Percentiles rank a stretch among this genome's conserved stretches.
These are phyloP conservation scores for Mucor plumbeus DNA, from an alignment of 371 early-diverging fungal genomes.

Conservation along the genomic window DNA sequence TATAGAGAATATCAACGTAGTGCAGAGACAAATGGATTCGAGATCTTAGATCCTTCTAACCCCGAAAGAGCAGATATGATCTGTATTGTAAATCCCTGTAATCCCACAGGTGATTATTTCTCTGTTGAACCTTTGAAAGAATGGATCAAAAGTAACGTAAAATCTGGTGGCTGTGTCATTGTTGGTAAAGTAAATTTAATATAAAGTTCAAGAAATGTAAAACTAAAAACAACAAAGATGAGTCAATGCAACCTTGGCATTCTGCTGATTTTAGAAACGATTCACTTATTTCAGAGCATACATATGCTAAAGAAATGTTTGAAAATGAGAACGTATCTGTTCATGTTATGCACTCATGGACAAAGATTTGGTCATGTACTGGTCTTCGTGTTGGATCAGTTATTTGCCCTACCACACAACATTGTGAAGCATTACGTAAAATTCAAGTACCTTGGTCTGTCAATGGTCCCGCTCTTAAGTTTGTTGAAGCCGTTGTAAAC, in stretches of 20 bases:
- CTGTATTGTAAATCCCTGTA: conserved; percentile 87
- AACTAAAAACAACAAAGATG: conserved; percentile 51
- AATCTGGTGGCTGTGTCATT: conserved; percentile 72
- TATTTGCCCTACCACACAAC: conserved; percentile 76
- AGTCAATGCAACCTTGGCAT: conserved; percentile 91
- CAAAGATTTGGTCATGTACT: conserved; percentile 91
- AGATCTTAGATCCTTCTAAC: conserved; percentile 62
- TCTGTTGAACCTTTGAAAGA: conserved; percentile 65
- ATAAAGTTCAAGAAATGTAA: not conserved
- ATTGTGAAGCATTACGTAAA: conserved; percentile 72
- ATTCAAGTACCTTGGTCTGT: conserved; percentile 91
- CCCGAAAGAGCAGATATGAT: conserved; percentile 63
- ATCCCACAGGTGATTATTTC: conserved; percentile 87
- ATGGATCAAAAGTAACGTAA: conserved; percentile 72
- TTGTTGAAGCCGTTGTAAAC: conserved; percentile 76
- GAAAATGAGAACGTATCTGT: conserved; percentile 68
- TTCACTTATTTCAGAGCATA: conserved; percentile 72
- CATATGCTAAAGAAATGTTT: conserved; percentile 62
- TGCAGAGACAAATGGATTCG: conserved; percentile 72
- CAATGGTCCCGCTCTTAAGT: conserved; percentile 80
- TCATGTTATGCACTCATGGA: conserved; percentile 90
- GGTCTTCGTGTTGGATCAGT: conserved; percentile 88
- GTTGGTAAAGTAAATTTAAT: conserved; percentile 53
- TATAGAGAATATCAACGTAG: conserved; percentile 89
- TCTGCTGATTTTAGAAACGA: conserved; percentile 75